A percentile compares a stretch with the other conserved stretches of the same genome.
phyloP scores from a whole-genome alignment of 2,329 filamentous ascomycete species.

The Aspergillus bombycis region DNA sequence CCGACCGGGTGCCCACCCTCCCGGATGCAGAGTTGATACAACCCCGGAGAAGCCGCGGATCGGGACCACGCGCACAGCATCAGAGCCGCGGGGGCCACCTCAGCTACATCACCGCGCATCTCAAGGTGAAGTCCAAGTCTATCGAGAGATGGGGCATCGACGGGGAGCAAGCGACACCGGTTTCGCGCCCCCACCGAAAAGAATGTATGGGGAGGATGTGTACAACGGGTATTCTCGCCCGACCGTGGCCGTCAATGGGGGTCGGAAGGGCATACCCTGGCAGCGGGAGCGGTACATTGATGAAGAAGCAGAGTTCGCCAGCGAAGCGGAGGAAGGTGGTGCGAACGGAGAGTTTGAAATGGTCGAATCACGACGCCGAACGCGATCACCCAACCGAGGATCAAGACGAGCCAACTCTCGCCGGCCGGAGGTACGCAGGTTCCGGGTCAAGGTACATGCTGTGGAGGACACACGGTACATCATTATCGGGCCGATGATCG shows the following conservation, averaged over 20 bases:
- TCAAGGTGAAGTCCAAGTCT: slow-evolving; percentile 26
- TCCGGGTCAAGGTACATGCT: slow-evolving; percentile 88
- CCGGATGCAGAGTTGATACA: slow-evolving; percentile 37
- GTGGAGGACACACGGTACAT: slow-evolving; percentile 88
- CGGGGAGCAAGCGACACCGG: slow-evolving; percentile 37
- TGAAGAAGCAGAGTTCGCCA: slow-evolving; percentile 77
- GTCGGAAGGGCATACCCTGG: slow-evolving; percentile 35
- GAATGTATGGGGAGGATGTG: slow-evolving; percentile 48
- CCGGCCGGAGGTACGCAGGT: slow-evolving; percentile 70
- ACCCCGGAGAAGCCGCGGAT: slow-evolving; percentile 45
- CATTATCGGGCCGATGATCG: slow-evolving; percentile 73
- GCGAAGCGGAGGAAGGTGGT: slow-evolving; percentile 67
- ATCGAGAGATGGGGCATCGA: slow-evolving; percentile 37
- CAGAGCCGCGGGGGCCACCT: slow-evolving; percentile 53
- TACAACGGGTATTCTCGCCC: slow-evolving; percentile 68
- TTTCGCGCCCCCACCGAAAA: slow-evolving; percentile 30
- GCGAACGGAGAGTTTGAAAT: slow-evolving; percentile 82
- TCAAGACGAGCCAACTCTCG: slow-evolving; percentile 36
- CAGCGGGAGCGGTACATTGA: slow-evolving; percentile 69
- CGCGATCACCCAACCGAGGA: slow-evolving; percentile 33
- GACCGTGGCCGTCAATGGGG: slow-evolving; percentile 46
- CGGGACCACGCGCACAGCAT: slow-evolving; percentile 54
- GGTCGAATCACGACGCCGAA: slow-evolving; percentile 54
- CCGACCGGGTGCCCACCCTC: slow-evolving; percentile 30
- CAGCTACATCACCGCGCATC: slow-evolving; percentile 37